Base-by-base conservation (phyloP, 2,329 filamentous ascomycete genomes). In the Cordyceps tenuipes region DNA sequence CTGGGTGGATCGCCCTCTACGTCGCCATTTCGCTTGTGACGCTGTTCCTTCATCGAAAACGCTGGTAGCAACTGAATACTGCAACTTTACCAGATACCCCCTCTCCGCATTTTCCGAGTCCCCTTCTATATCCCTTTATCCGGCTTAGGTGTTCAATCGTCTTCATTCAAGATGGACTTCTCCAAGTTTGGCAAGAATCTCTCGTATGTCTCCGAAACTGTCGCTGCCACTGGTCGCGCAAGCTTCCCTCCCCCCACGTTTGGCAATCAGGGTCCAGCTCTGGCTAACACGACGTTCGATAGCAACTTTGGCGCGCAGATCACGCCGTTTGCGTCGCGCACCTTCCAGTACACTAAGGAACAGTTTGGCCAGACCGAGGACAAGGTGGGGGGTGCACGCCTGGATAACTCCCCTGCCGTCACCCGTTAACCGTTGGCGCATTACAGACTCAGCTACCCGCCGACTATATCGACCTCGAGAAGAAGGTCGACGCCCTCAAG, bases 391-490 rank as follows among this genome's bases (percentile, higher is more conserved):
- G 15, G 13, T 63, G 44, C 43, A 59, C 31, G 26, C 26, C n/a
- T 10, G 34, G 17, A 23, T 44, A 34, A 8, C 44, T 39, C 12
- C 8, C 44, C 12, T 23, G 43, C 54, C 3, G 36, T 19, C 26
- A 19, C 5, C 21, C 36, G 23, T 34, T 54, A 50, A 50, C 59
- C 34, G 31, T 34, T 36, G 52, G 29, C 36, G 39, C 34, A 52
- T 26, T 15, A 47, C 68, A 96, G 91, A 99, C 94, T 64, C 89
- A 97, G 78, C 90, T 99, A 48, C 94, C 94, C 50, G 88, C 92
- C 67, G 94, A 97, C 77, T 99, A 99, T 77, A 90, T 97, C 72
- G 92, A 97, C 76, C 88, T 99, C 63, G 94, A 99, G 84, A 97
- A 97, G 84, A 88, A 93, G 66, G 91, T 97, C 70, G 94, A 99